These are phyloP conservation scores for Candida broadrunensis DNA, from an alignment of 805 yeast genomes.

Conservation along the genomic window DNA sequence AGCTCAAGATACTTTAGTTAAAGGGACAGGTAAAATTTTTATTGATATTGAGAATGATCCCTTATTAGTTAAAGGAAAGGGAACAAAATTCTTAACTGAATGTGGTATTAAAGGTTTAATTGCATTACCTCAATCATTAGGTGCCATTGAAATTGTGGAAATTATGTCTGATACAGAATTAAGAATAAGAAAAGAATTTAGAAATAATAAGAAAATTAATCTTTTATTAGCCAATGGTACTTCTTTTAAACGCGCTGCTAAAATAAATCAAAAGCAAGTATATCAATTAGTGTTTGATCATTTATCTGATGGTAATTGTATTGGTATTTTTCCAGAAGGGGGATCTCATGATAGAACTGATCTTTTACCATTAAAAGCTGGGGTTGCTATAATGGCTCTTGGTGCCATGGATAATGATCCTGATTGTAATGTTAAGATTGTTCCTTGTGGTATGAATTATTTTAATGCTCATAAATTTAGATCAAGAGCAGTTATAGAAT, in stretches of 20 bases:
- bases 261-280: constrained; percentile 82
- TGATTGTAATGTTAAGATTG: constrained; percentile 74
- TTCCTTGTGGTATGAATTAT: constrained; percentile 97
- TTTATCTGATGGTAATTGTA: constrained; percentile 71
- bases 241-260: constrained; percentile 68
- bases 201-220: constrained; percentile 42
- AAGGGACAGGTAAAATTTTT: constrained; percentile 65
- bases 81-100: constrained; percentile 63
- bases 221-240: constrained; percentile 50
- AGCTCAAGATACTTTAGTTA: constrained; percentile 78
- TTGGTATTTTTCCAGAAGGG: constrained; percentile 97
- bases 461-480: constrained; percentile 95
- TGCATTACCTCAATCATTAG: constrained; percentile 75
- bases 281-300: constrained; percentile 84
- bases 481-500: constrained; percentile 92
- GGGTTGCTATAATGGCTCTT: constrained; percentile 96
- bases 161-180: constrained; percentile 73
- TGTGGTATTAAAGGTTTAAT: constrained; percentile 65
- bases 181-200: constrained; percentile 66
- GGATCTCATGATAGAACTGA: constrained; percentile 97
- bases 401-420: constrained; percentile 87
- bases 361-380: constrained; percentile 88
- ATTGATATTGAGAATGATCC: constrained; percentile 54
- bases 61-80: constrained; percentile 56
- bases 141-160: constrained; percentile 67